Base-by-base conservation (phyloP, 768 basidiomycete species). In the Cantharellus cinnabarinus region DNA sequence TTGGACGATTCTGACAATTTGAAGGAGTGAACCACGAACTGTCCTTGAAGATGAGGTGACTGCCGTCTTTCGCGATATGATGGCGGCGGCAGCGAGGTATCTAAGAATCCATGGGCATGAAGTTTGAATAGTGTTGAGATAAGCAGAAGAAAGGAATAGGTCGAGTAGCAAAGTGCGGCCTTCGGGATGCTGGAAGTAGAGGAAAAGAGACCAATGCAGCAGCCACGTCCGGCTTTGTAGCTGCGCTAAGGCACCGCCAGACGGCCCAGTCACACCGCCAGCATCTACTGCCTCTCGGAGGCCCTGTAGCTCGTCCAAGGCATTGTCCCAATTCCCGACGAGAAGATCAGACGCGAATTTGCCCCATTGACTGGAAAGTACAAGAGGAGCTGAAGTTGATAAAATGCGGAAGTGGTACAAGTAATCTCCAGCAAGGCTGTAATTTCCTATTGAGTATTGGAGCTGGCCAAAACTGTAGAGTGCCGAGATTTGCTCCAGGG, bases 401-500 rank as follows among this genome's bases (percentile, higher is more conserved):
- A 99, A 82, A 34, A 98, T 85, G 59, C 93, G 89, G 77, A 98
- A 99, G 69, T 98, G 94, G 76, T 98, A 97, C 59, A 99, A 77
- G 73, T 95, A 98, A 71, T 97, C 90, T 54, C 93, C 91, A 14
- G 95, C 91, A 55, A 88, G 88, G 65, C 82, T 84, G 75, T 99
- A 99, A 71, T 90, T 89, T 50, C 95, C 95, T 69, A 89, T 89
- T n/a, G 94, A 88, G 72, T 89, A 99, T 73, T 95, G 93, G 75
- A 93, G 98, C 68, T 97, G 86, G 58, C 95, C 95, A 72, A 94
- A 97, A 73, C 91, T 89, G 76, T 99, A 98, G 4, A 99, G 75
- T 0, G 88, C 87, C 50, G 83, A 87, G 68, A 98, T 95, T 79
- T 95, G 89, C 61, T 94, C 91, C 61, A 91, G 74, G 14, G 86